Evolutionary conservation across 192 early-diverging fungal species (phyloP).

Genomic region (Gamsiella multidivaricata): DNA sequence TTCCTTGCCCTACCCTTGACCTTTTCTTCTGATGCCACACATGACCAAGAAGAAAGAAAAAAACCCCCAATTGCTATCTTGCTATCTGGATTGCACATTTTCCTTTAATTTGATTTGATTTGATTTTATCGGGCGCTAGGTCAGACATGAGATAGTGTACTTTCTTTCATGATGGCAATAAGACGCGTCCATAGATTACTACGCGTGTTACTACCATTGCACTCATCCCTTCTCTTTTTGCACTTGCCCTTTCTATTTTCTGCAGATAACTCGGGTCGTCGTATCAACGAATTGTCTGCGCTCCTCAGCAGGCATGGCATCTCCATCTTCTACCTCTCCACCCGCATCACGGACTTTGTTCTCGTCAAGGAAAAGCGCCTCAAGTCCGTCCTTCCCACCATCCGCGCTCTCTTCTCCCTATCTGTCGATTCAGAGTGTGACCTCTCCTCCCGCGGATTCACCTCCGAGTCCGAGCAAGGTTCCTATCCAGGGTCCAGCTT

Average conservation of each 20-base stretch:
- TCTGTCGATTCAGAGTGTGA: conserved; percentile 46
- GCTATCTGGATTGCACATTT: no score
- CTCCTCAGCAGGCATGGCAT: conserved; percentile 67
- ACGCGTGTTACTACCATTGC: neutral
- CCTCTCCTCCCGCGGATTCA: conserved; percentile 20
- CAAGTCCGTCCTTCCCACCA: conserved; percentile 62
- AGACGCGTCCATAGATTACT: no score
- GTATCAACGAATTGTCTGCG: conserved; percentile 70
- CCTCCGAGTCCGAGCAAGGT: conserved; percentile 26
- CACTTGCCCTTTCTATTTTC: neutral
- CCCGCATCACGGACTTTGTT: conserved; percentile 73
- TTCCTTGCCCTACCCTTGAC: no score
- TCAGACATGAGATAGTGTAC: no score
- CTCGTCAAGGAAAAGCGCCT: conserved; percentile 74
- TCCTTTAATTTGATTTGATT: no score
- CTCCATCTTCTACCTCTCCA: conserved; percentile 75
- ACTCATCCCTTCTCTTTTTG: neutral
- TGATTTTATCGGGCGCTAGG: no score
- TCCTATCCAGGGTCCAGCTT: conserved; percentile 40
- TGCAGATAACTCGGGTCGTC: conserved; percentile 66
- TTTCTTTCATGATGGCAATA: no score
- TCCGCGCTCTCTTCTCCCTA: conserved; percentile 54
- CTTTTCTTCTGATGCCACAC: no score
- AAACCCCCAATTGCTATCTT: no score
- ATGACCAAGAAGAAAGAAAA: no score